Conservation (phyloP, 345 rosid genomes). For the Populus tremula region DNA sequence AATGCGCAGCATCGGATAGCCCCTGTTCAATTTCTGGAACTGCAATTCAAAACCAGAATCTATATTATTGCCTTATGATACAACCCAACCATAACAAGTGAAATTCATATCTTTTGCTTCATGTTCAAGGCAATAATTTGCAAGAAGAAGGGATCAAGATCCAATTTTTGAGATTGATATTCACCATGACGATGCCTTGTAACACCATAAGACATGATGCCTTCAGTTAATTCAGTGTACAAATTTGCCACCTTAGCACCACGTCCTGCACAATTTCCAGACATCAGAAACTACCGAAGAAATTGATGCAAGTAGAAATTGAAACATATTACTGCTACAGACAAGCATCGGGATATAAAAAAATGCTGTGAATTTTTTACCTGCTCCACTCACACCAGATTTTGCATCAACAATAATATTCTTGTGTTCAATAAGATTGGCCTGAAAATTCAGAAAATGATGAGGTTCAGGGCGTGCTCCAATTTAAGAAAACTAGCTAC, state of each 20-base stretch:
- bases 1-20: slow-evolving; percentile 61
- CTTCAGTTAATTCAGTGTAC: slow-evolving; percentile 83
- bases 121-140: neutral
- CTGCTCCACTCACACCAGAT: slow-evolving; percentile 99
- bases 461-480: neutral
- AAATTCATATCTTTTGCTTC: neutral
- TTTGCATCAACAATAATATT: slow-evolving; percentile 82
- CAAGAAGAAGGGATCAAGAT: neutral
- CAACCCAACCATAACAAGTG: neutral
- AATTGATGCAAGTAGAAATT: slow-evolving; percentile 4
- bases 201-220: slow-evolving; percentile 88
- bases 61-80: slow-evolving; percentile 4
- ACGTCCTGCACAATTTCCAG: slow-evolving; percentile 58
- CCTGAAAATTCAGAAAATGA: slow-evolving; percentile 45
- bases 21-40: slow-evolving; percentile 99
- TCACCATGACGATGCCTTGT: slow-evolving; percentile 93
- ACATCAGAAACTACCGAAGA: slow-evolving; percentile 11
- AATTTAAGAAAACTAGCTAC: too few relatives aligned
- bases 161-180: slow-evolving; percentile 10
- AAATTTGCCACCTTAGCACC: slow-evolving; percentile 87
- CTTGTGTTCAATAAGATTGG: slow-evolving; percentile 58
- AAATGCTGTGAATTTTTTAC: slow-evolving; percentile 35
- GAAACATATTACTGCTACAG: neutral
- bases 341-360: neutral
- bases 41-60: slow-evolving; percentile 35